phyloP scores from a whole-genome alignment of 1,284 basidiomycete genomes.

The Trametes hirsuta region DNA sequence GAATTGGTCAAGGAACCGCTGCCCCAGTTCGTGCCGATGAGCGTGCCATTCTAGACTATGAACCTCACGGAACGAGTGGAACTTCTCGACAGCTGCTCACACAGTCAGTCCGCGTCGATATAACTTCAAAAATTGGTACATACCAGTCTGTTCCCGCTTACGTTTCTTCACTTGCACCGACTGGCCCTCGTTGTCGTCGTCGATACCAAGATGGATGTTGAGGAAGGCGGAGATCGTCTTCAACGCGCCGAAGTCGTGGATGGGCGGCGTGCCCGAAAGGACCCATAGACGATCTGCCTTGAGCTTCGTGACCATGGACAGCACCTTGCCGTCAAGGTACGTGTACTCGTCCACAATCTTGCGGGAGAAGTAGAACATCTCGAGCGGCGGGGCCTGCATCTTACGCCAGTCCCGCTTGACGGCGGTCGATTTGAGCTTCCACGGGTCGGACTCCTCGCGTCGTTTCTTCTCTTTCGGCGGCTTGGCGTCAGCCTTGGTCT shows the following conservation, averaged over 20 bases:
- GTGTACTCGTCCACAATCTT: slow-evolving; percentile 96
- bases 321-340: slow-evolving; percentile 83
- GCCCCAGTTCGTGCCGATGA: slow-evolving; percentile 83
- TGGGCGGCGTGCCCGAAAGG: slow-evolving; percentile 94
- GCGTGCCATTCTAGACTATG: slow-evolving; percentile 93
- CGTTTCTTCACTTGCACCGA: slow-evolving; percentile 79
- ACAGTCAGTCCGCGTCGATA: background rate
- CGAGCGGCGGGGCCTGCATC: slow-evolving; percentile 83
- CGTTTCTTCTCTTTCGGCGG: slow-evolving; percentile 63
- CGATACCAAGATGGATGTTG: slow-evolving; percentile 84
- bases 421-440: slow-evolving; percentile 69
- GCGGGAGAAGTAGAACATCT: slow-evolving; percentile 91
- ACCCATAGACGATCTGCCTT: slow-evolving; percentile 89
- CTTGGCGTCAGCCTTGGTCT: slow-evolving; percentile 51
- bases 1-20: slow-evolving; percentile 82
- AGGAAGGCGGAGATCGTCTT: slow-evolving; percentile 91
- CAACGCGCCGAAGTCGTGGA: slow-evolving; percentile 88
- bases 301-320: slow-evolving; percentile 78
- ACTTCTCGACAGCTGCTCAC: slow-evolving; percentile 80
- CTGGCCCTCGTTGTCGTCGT: slow-evolving; percentile 85
- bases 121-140: slow-evolving; percentile 20
- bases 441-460: slow-evolving; percentile 75
- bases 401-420: slow-evolving; percentile 78
- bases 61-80: slow-evolving; percentile 96
- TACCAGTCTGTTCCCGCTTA: slow-evolving; percentile 82